Conservation (phyloP, 2,329 filamentous ascomycete species). For the Ceratocystis lukuohia region DNA sequence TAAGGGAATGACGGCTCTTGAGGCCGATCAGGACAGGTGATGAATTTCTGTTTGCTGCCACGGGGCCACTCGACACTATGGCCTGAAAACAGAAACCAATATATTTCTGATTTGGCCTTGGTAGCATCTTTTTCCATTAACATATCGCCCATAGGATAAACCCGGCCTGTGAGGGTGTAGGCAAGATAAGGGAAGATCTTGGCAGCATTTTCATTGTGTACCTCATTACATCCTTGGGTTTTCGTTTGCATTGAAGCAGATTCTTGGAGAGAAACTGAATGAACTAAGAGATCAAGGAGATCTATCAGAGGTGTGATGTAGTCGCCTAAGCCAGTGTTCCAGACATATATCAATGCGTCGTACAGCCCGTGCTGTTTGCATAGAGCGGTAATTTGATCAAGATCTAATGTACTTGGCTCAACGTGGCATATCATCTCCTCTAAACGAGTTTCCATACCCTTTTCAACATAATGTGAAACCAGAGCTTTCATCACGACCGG, state of each 20-base stretch:
- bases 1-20: slow-evolving; percentile 72
- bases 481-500: slow-evolving; percentile 76
- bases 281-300: slow-evolving; percentile 55
- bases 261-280: slow-evolving; percentile 42
- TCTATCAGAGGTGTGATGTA: slow-evolving; percentile 86
- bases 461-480: slow-evolving; percentile 65
- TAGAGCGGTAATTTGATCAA: slow-evolving; percentile 79
- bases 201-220: slow-evolving; percentile 56
- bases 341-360: slow-evolving; percentile 91
- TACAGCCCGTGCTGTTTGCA: slow-evolving; percentile 89
- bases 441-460: slow-evolving; percentile 60
- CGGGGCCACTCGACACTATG: slow-evolving; percentile 63
- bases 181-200: slow-evolving; percentile 94
- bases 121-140: slow-evolving; percentile 60
- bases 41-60: slow-evolving; percentile 44
- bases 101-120: slow-evolving; percentile 74
- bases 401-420: slow-evolving; percentile 78
- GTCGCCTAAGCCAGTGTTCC: slow-evolving; percentile 81
- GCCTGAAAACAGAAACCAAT: slow-evolving; percentile 86
- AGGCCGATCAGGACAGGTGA: slow-evolving; percentile 42
- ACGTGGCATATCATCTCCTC: slow-evolving; percentile 94
- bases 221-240: slow-evolving; percentile 37
- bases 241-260: slow-evolving; percentile 25
- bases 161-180: slow-evolving; percentile 73
- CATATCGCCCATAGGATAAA: slow-evolving; percentile 74